These are phyloP conservation scores for Exophiala phaeomuriformis DNA, from an alignment of 2,329 filamentous ascomycete species.

Conservation along the genomic window DNA sequence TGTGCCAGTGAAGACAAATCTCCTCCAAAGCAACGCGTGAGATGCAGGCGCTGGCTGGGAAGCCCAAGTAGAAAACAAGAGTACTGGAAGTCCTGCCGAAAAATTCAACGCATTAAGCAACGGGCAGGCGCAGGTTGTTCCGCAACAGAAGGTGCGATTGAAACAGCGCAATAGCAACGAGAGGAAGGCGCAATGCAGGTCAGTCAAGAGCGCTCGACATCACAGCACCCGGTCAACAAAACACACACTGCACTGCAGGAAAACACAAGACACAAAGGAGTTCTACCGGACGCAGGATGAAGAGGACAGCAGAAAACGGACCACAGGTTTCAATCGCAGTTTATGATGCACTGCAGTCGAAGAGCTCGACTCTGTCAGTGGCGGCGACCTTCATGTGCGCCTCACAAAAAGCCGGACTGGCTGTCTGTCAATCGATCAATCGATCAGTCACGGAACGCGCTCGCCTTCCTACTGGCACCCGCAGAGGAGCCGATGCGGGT, in stretches of 20 bases:
- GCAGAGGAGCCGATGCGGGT: too few relatives aligned
- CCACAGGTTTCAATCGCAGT: neutral
- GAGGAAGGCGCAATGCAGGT: neutral
- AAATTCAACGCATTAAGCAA: neutral
- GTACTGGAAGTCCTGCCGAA: neutral
- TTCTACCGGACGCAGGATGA: neutral
- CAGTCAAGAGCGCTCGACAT: conserved; percentile 9
- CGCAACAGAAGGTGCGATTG: conserved; percentile 7
- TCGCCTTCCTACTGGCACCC: too few relatives aligned
- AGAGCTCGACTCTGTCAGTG: too few relatives aligned
- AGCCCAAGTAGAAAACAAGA: conserved; percentile 6
- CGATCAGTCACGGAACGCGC: too few relatives aligned
- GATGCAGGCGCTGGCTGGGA: conserved; percentile 2
- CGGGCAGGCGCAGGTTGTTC: neutral
- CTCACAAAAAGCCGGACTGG: too few relatives aligned
- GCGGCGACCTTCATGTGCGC: too few relatives aligned
- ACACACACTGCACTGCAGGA: neutral
- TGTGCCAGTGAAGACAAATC: conserved; percentile 11
- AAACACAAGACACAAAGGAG: neutral
- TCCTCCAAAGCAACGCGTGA: conserved; percentile 2
- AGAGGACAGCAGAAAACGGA: neutral
- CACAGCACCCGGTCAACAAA: neutral
- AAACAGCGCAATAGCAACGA: conserved; percentile 2
- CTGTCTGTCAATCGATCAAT: too few relatives aligned
- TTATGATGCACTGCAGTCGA: neutral